Evolutionary conservation across 805 yeast genomes (phyloP).

Genomic region (Wickerhamomyces ciferrii): DNA sequence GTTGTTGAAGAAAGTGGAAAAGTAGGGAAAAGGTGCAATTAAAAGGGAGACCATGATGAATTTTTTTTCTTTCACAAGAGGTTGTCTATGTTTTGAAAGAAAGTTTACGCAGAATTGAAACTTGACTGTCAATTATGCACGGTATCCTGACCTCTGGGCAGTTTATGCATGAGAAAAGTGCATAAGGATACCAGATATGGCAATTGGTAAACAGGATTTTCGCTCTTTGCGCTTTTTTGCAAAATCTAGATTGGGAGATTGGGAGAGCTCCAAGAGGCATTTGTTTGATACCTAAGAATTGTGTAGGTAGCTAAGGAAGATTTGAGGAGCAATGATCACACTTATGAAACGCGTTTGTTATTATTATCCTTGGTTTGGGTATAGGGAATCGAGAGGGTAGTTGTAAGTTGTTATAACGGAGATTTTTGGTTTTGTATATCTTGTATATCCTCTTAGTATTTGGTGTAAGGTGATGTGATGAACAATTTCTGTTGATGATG

Average conservation of each 20-base stretch:
- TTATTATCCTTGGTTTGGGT: background rate
- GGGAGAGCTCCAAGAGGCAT: background rate
- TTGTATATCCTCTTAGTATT: too few relatives aligned
- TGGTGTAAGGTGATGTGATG: background rate
- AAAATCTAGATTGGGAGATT: background rate
- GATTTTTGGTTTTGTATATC: too few relatives aligned
- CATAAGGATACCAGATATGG: background rate
- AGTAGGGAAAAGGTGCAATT: background rate
- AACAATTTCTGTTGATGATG: background rate
- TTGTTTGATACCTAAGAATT: background rate
- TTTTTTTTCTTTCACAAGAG: background rate
- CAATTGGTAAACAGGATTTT: background rate
- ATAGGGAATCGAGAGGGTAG: too few relatives aligned
- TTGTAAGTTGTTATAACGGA: too few relatives aligned
- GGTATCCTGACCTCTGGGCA: too few relatives aligned
- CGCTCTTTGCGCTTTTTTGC: background rate
- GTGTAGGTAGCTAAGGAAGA: background rate
- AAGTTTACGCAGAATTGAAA: background rate
- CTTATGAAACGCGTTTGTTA: background rate
- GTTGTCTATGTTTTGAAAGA: background rate
- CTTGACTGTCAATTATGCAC: slow-evolving; percentile 27
- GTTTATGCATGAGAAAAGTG: background rate
- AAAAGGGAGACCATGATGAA: background rate
- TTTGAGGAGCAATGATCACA: background rate
- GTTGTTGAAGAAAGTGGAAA: background rate